Evolutionary conservation across 768 basidiomycete species (phyloP).

Genomic region (Pisolithus orientalis): DNA sequence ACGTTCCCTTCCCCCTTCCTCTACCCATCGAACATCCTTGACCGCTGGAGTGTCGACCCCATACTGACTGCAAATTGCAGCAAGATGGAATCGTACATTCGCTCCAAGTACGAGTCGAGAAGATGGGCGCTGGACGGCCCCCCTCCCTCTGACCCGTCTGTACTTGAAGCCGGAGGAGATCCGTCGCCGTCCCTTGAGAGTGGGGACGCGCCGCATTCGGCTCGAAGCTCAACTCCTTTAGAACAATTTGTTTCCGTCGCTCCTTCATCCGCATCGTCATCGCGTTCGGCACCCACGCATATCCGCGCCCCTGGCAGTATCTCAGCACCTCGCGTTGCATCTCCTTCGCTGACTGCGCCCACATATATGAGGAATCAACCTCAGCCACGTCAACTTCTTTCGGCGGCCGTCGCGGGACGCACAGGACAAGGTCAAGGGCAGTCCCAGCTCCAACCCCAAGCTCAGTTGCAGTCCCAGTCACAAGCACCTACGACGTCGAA

Average conservation of each 20-base stretch:
- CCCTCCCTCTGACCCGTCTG: conserved; percentile 73
- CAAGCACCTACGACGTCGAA: conserved; percentile 29
- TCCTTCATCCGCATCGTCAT: background rate
- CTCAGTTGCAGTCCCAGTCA: conserved; percentile 16
- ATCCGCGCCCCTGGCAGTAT: conserved; percentile 4
- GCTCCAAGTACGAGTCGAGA: conserved; percentile 91
- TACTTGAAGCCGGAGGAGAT: conserved; percentile 46
- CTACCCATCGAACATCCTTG: too few relatives aligned
- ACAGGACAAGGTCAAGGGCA: conserved; percentile 5
- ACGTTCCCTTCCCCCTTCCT: conserved; percentile 27
- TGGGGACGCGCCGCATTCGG: too few relatives aligned
- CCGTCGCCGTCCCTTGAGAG: background rate
- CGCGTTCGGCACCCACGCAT: conserved; percentile 9
- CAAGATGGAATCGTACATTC: conserved; percentile 97
- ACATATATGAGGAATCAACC: conserved; percentile 24
- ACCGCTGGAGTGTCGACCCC: too few relatives aligned
- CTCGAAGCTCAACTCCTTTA: background rate
- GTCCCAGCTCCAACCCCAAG: conserved; percentile 10
- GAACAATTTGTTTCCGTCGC: too few relatives aligned
- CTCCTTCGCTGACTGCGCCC: conserved; percentile 22
- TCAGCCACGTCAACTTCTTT: conserved; percentile 25
- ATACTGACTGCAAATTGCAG: conserved; percentile 33
- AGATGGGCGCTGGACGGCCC: conserved; percentile 94
- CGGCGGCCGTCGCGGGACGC: conserved; percentile 34
- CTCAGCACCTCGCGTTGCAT: conserved; percentile 23